Conservation (phyloP, 495 filamentous ascomycete genomes). For the Cercophora sp. region DNA sequence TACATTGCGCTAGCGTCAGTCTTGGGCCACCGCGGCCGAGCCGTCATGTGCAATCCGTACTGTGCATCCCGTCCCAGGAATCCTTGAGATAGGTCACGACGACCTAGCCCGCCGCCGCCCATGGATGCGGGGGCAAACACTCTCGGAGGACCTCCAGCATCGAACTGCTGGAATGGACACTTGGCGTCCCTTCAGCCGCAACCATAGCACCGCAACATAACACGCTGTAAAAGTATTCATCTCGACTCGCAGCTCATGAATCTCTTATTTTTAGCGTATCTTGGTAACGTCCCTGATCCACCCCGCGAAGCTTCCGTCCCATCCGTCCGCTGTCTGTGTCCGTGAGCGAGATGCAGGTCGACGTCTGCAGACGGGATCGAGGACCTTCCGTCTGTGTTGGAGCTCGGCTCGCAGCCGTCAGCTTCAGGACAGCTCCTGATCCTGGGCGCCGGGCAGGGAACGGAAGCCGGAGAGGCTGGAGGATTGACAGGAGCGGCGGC, state of each 20-base stretch:
- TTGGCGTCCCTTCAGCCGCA: slow-evolving; percentile 3
- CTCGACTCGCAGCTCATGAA: too few relatives aligned
- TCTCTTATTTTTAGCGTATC: neutral
- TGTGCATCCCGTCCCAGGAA: too few relatives aligned
- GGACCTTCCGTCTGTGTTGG: too few relatives aligned
- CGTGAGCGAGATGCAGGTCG: neutral
- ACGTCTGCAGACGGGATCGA: too few relatives aligned
- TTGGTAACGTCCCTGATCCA: too few relatives aligned
- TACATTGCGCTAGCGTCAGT: neutral
- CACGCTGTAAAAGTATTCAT: neutral
- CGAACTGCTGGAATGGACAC: neutral
- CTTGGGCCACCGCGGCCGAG: neutral
- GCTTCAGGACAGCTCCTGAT: neutral
- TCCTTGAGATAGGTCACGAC: too few relatives aligned
- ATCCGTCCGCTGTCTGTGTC: neutral
- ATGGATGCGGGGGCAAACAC: too few relatives aligned
- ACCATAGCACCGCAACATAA: neutral
- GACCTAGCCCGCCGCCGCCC: too few relatives aligned
- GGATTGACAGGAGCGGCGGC: slow-evolving; percentile 8
- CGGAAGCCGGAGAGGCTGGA: too few relatives aligned
- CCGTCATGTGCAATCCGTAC: too few relatives aligned
- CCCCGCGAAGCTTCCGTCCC: neutral
- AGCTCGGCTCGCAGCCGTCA: slow-evolving; percentile 2
- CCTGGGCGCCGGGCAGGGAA: too few relatives aligned
- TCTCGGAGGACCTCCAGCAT: too few relatives aligned